These are phyloP conservation scores for Thalassiosira profunda DNA, from an alignment of 108 stramenopile genomes.

Conservation along the genomic window DNA sequence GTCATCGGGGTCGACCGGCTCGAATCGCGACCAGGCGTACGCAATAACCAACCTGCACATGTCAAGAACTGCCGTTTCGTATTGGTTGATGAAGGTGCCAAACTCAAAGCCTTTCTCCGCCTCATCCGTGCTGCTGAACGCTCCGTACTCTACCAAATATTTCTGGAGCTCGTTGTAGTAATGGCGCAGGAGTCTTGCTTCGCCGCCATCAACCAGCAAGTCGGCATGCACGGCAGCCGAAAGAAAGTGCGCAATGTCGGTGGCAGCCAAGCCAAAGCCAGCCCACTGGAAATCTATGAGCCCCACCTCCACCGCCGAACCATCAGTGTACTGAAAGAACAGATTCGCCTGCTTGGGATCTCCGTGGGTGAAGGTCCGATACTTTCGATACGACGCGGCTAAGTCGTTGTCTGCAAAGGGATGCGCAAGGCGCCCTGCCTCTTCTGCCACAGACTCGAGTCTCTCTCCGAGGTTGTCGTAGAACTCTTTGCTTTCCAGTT, in stretches of 20 bases:
- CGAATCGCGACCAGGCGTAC: conserved; percentile 70
- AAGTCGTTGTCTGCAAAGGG: conserved; percentile 41
- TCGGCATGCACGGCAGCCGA: conserved; percentile 40
- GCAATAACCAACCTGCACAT: conserved; percentile 70
- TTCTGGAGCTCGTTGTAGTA: conserved; percentile 30
- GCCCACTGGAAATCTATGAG: conserved; percentile 82
- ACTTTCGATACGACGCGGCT: conserved; percentile 18
- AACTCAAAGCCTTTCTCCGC: conserved; percentile 9
- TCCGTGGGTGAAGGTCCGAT: conserved; percentile 72
- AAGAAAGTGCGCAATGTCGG: conserved; percentile 74
- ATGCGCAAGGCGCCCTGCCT: conserved; percentile 47
- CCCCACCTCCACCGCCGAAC: conserved; percentile 50
- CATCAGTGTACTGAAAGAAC: conserved; percentile 42
- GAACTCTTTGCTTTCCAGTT: conserved; percentile 36
- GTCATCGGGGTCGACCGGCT: conserved; percentile 37
- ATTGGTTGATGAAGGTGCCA: conserved; percentile 40
- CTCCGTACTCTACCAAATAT: conserved; percentile 31
- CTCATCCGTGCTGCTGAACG: conserved; percentile 5
- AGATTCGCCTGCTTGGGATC: conserved; percentile 83
- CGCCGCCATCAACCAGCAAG: conserved; percentile 24
- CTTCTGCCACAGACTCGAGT: conserved; percentile 50
- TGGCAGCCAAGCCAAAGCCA: conserved; percentile 79
- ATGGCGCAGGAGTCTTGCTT: conserved; percentile 14
- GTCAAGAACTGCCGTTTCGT: conserved; percentile 65
- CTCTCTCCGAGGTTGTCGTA: conserved; percentile 48